Conservation (phyloP, 2,329 filamentous ascomycete genomes). For the Pestalotiopsis sp. region DNA sequence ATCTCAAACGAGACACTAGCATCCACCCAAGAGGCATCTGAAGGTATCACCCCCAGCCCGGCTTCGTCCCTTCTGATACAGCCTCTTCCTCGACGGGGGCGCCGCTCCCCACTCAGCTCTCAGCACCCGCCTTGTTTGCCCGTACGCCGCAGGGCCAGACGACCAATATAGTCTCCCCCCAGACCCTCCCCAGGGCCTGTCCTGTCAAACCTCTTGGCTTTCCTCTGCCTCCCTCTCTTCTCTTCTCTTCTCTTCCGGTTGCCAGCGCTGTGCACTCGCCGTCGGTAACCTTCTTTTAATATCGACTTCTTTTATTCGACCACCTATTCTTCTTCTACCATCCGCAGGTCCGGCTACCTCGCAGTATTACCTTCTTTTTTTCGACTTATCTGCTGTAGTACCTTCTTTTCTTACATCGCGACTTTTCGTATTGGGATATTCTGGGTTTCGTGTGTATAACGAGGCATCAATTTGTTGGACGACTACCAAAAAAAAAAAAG, state of each 20-base stretch:
- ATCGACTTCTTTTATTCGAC: conserved; percentile 38
- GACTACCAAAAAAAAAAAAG: conserved; percentile 19
- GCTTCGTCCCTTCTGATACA: conserved; percentile 39
- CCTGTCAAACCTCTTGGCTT: conserved; percentile 23
- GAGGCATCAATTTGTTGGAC: background rate
- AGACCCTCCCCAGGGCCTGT: conserved; percentile 19
- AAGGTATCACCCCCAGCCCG: conserved; percentile 36
- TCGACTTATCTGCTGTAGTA: conserved; percentile 15
- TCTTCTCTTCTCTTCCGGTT: conserved; percentile 25
- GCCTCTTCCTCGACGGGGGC: conserved; percentile 39
- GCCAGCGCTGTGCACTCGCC: conserved; percentile 51
- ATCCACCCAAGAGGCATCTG: conserved; percentile 38
- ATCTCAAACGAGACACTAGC: conserved; percentile 44
- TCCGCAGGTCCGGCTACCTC: conserved; percentile 57
- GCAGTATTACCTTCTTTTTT: conserved; percentile 27
- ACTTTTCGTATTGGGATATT: conserved; percentile 20
- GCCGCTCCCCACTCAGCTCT: conserved; percentile 20
- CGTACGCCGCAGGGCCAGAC: conserved; percentile 27
- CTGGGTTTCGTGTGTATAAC: conserved; percentile 13
- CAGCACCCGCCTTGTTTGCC: conserved; percentile 23
- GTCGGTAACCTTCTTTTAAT: conserved; percentile 54
- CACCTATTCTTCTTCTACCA: conserved; percentile 17
- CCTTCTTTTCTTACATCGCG: conserved; percentile 18
- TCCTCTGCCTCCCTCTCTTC: conserved; percentile 29
- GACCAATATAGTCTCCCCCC: conserved; percentile 38